A percentile compares a stretch with the other conserved stretches of the same genome.
phyloP scores from a whole-genome alignment of 2,329 filamentous ascomycete species.

The Penicillium sp. region DNA sequence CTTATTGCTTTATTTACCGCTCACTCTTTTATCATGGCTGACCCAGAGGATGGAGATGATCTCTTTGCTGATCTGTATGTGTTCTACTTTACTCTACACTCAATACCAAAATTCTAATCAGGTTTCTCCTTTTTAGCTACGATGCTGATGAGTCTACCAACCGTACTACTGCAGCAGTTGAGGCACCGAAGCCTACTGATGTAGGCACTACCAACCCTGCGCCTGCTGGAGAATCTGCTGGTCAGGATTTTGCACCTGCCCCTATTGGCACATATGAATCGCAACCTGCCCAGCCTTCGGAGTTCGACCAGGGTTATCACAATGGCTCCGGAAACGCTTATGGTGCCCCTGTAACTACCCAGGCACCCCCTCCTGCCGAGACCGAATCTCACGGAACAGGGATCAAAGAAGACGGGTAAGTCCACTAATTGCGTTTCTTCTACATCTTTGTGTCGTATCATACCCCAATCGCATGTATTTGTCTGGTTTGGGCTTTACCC shows the following conservation, averaged over 20 bases:
- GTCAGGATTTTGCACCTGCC: constrained; percentile 33
- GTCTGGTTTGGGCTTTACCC: constrained; percentile 8
- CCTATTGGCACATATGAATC: constrained; percentile 27
- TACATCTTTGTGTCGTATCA: constrained; percentile 11
- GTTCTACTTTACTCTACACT: neutral
- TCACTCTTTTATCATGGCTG: constrained; percentile 61
- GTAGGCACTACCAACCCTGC: constrained; percentile 32
- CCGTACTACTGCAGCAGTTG: constrained; percentile 28
- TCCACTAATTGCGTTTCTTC: constrained; percentile 31
- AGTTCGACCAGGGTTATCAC: constrained; percentile 26
- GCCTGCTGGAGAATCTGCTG: constrained; percentile 31
- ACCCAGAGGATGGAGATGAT: constrained; percentile 84
- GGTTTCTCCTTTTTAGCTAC: constrained; percentile 50
- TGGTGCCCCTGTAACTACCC: constrained; percentile 20
- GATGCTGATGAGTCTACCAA: constrained; percentile 61
- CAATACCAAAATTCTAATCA: constrained; percentile 11
- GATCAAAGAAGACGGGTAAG: constrained; percentile 93
- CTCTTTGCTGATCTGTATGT: constrained; percentile 91
- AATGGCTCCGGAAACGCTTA: constrained; percentile 29
- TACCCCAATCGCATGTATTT: constrained; percentile 5
- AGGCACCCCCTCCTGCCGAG: constrained; percentile 25
- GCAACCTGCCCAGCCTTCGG: constrained; percentile 22
- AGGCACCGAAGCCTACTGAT: constrained; percentile 40
- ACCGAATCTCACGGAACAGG: constrained; percentile 41
- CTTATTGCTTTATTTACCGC: neutral